Conservation (phyloP, 192 early-diverging fungal genomes). For the Lobosporangium transversale region DNA sequence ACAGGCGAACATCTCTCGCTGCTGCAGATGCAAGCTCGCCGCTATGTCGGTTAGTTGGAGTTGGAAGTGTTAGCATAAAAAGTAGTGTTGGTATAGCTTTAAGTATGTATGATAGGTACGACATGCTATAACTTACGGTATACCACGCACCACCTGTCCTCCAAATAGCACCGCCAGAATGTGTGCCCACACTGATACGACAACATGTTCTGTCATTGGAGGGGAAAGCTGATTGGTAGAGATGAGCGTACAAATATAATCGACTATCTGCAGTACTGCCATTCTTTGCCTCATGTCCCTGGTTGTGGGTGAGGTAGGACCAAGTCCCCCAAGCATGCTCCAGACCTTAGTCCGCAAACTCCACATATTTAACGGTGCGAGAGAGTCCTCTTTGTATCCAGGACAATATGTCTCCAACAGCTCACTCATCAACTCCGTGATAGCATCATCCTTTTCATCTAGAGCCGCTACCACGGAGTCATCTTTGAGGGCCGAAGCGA, state of each 20-base stretch:
- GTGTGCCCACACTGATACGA: slow-evolving; percentile 16
- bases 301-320: neutral
- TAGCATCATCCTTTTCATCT: slow-evolving; percentile 4
- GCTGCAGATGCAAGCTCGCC: slow-evolving; percentile 21
- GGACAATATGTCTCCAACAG: slow-evolving; percentile 13
- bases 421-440: slow-evolving; percentile 19
- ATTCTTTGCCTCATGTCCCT: slow-evolving; percentile 5
- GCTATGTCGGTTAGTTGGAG: slow-evolving; percentile 1
- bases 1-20: slow-evolving; percentile 7
- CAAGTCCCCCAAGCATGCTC: slow-evolving; percentile 4
- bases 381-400: slow-evolving; percentile 17
- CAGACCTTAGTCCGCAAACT: slow-evolving; percentile 14
- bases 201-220: slow-evolving; percentile 12
- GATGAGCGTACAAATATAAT: slow-evolving; percentile 20
- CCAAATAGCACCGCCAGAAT: slow-evolving; percentile 9
- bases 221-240: slow-evolving; percentile 10
- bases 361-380: slow-evolving; percentile 5
- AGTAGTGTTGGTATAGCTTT: neutral
- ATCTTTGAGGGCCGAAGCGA: slow-evolving; percentile 1
- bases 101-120: neutral
- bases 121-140: slow-evolving; percentile 14
- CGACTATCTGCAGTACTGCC: slow-evolving; percentile 11
- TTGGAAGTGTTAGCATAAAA: slow-evolving; percentile 1
- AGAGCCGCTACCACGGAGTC: slow-evolving; percentile 15
- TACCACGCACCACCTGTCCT: slow-evolving; percentile 8